Evolutionary conservation across 129 eudicot species (phyloP), one percentile per base, ranked within the genome.

Genomic region (Tanacetum coccineum): DNA sequence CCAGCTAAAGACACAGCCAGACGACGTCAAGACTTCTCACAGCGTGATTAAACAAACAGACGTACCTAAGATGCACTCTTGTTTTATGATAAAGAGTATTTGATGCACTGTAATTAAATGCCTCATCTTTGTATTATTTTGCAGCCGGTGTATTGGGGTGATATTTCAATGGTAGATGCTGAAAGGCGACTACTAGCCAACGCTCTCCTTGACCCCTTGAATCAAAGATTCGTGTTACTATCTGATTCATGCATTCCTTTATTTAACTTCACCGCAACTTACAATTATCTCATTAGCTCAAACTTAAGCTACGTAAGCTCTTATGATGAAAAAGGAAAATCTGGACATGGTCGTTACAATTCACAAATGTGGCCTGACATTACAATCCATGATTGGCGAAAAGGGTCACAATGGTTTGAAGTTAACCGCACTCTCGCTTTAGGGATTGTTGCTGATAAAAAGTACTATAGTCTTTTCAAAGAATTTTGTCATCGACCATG

Each of bases 71-170:
- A 30, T 30, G 0, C 6, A 30, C 39, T 30, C 39, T 4, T 30
- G 39, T n/a, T n/a, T 6, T 30, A 30, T 36, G 9, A 8, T 36
- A 36, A 36, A 36, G 9, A 36, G 6, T 36, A 36, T 36, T 36
- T 8, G 7, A 36, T 36, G 7, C 42, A 36, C 42, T 36, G 9
- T 36, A 36, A 36, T 36, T 9, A 36, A 36, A 36, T 36, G 42
- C 42, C 42, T 36, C 42, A 36, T 8, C 42, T 36, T 36, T 36
- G 6, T 40, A 12, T 62, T 22, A 22, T 52, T 28, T 66, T 59
- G 71, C 78, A 78, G 82, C 82, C 78, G 9, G 71, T 78, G 64
- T 60, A 48, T 6, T 73, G 82, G 82, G 82, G 82, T 15, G 72
- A 52, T 19, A 73, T 78, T 18, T 78, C 78, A 5, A 78, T 78